Conservation (phyloP, 257 asterid genomes). For the Vinca minor region DNA sequence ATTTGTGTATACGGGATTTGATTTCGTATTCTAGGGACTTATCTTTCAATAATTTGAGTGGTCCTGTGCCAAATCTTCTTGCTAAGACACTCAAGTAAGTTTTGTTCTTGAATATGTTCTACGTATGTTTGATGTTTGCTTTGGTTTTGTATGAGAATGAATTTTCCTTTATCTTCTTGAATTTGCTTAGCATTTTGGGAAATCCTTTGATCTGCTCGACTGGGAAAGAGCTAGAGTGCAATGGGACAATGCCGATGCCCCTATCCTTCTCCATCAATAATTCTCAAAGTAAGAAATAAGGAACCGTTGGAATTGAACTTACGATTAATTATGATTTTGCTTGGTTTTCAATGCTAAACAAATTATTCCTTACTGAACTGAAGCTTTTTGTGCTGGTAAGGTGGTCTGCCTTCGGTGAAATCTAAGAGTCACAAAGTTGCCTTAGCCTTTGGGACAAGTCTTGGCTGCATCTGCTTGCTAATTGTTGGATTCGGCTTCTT, state of each 20-base stretch:
- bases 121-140: background rate
- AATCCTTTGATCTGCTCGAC: constrained; percentile 83
- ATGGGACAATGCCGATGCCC: constrained; percentile 66
- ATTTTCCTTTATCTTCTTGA: constrained; percentile 21
- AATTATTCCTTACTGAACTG: background rate
- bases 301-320: background rate
- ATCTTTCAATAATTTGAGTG: no score
- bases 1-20: constrained; percentile 13
- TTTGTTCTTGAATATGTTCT: constrained; percentile 5
- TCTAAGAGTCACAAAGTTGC: constrained; percentile 49
- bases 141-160: constrained; percentile 1
- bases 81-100: constrained; percentile 79
- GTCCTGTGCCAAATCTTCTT: constrained; percentile 69
- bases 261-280: constrained; percentile 39
- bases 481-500: constrained; percentile 67
- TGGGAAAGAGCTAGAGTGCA: constrained; percentile 76
- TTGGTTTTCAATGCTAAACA: background rate
- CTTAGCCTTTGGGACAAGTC: constrained; percentile 75
- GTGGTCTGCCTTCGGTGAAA: constrained; percentile 31
- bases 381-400: constrained; percentile 15
- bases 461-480: constrained; percentile 65
- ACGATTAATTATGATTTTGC: background rate
- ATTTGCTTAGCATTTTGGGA: no score
- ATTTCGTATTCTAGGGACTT: constrained; percentile 73
- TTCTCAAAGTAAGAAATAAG: constrained; percentile 52